A percentile compares a stretch with the other conserved stretches of the same genome.
Evolutionary conservation across 2,329 filamentous ascomycete species (phyloP).

Genomic region (Nigrospora sphaerica): DNA sequence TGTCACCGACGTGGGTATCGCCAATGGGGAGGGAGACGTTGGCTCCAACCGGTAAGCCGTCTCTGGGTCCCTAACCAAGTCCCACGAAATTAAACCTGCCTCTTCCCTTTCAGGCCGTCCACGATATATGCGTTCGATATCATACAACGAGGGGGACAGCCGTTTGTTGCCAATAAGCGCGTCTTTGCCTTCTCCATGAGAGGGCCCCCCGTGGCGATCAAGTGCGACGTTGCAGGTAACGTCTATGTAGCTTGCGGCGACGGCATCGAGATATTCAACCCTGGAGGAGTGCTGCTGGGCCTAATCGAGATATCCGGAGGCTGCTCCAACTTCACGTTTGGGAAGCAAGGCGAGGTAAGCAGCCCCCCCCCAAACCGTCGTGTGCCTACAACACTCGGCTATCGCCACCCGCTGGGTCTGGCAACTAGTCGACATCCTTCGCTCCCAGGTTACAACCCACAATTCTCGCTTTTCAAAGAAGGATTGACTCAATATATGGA

Average conservation of each 20-base stretch:
- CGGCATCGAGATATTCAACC: conserved; percentile 42
- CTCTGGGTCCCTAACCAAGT: neutral
- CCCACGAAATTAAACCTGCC: too few species aligned
- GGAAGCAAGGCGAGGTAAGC: conserved; percentile 22
- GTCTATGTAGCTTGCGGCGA: conserved; percentile 40
- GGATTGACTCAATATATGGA: too few species aligned
- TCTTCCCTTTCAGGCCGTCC: conserved; percentile 16
- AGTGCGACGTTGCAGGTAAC: conserved; percentile 33
- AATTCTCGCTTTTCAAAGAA: too few species aligned
- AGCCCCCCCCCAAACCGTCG: too few species aligned
- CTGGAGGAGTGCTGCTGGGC: conserved; percentile 35
- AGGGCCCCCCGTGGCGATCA: conserved; percentile 35
- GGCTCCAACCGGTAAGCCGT: conserved; percentile 19
- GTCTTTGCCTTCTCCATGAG: conserved; percentile 42
- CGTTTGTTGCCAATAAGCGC: conserved; percentile 39
- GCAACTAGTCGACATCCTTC: too few species aligned
- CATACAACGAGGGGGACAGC: conserved; percentile 21
- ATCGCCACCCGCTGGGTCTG: too few species aligned
- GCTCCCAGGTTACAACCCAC: too few species aligned
- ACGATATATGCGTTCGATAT: conserved; percentile 44
- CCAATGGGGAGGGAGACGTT: conserved; percentile 18
- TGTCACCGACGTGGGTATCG: conserved; percentile 30
- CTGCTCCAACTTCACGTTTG: conserved; percentile 38
- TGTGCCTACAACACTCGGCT: too few species aligned
- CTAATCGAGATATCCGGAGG: conserved; percentile 29